phyloP scores from a whole-genome alignment of 1,284 basidiomycete genomes.

The Fistulina hepatica region DNA sequence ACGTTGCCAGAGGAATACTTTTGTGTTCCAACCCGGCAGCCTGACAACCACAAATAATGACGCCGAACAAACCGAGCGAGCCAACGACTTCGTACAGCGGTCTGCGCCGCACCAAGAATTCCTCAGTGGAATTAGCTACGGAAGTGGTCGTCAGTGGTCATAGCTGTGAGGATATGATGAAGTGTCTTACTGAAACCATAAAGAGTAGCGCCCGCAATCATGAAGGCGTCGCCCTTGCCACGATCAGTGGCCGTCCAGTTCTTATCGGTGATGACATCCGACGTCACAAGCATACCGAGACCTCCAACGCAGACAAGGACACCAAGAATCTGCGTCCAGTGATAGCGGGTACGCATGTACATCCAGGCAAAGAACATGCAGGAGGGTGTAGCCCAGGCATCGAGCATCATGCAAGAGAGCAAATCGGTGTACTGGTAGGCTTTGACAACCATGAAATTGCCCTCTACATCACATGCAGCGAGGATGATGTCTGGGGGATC shows the following conservation, averaged over 20 bases:
- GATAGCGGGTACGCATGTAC: constrained; percentile 69
- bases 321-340: constrained; percentile 74
- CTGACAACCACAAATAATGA: constrained; percentile 69
- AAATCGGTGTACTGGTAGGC: constrained; percentile 82
- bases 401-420: constrained; percentile 78
- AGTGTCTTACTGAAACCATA: constrained; percentile 70
- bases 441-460: constrained; percentile 76
- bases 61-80: constrained; percentile 76
- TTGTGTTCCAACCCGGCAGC: constrained; percentile 66
- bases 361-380: constrained; percentile 76
- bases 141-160: not conserved
- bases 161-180: constrained; percentile 1
- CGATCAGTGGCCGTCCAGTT: constrained; percentile 52
- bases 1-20: constrained; percentile 49
- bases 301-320: constrained; percentile 65
- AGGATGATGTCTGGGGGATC: constrained; percentile 57
- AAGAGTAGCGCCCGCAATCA: constrained; percentile 74
- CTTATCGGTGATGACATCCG: constrained; percentile 62
- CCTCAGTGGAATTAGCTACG: constrained; percentile 75
- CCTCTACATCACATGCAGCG: constrained; percentile 73
- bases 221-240: constrained; percentile 76
- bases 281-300: constrained; percentile 65
- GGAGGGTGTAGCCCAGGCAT: constrained; percentile 81
- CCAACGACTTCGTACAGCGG: constrained; percentile 83
- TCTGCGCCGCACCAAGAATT: constrained; percentile 69